phyloP scores from a whole-genome alignment of 2,329 filamentous ascomycete species.

The Venturia carpophila region DNA sequence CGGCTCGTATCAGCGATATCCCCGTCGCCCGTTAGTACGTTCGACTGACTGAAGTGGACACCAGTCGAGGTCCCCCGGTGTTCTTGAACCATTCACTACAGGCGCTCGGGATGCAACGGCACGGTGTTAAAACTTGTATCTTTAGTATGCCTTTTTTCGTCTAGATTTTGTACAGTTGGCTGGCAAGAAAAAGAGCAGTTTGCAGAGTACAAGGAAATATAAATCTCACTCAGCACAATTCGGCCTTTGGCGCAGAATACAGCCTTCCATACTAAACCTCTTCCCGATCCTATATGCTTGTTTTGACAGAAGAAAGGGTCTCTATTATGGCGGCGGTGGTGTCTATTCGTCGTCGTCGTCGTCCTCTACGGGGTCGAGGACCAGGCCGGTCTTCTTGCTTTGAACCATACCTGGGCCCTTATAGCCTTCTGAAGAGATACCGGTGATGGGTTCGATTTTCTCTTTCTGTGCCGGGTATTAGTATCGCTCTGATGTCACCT shows the following conservation, averaged over 20 bases:
- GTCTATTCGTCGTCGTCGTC: slow-evolving; percentile 16
- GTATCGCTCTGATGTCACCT: slow-evolving; percentile 1
- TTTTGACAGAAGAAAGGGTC: neutral
- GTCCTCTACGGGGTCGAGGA: slow-evolving; percentile 16
- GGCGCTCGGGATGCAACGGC: neutral
- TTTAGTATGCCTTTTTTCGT: slow-evolving; percentile 4
- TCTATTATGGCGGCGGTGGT: slow-evolving; percentile 4
- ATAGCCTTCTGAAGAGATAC: slow-evolving; percentile 73
- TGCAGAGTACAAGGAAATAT: slow-evolving; percentile 6
- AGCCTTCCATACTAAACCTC: neutral
- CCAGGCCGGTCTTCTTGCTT: slow-evolving; percentile 32
- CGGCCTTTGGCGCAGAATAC: neutral
- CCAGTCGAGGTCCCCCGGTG: too few species aligned
- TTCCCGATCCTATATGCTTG: neutral
- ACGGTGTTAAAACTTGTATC: neutral
- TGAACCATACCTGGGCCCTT: slow-evolving; percentile 71
- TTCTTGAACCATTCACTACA: neutral
- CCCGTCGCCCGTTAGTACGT: too few species aligned
- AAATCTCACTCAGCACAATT: neutral
- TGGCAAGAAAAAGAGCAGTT: slow-evolving; percentile 11
- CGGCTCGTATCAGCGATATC: too few species aligned
- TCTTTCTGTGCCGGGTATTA: slow-evolving; percentile 6
- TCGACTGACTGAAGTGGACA: too few species aligned
- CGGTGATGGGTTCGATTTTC: slow-evolving; percentile 76
- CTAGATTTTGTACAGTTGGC: slow-evolving; percentile 11